Evolutionary conservation across 2,329 filamentous ascomycete genomes (phyloP).

Genomic region (Pyricularia sp.): DNA sequence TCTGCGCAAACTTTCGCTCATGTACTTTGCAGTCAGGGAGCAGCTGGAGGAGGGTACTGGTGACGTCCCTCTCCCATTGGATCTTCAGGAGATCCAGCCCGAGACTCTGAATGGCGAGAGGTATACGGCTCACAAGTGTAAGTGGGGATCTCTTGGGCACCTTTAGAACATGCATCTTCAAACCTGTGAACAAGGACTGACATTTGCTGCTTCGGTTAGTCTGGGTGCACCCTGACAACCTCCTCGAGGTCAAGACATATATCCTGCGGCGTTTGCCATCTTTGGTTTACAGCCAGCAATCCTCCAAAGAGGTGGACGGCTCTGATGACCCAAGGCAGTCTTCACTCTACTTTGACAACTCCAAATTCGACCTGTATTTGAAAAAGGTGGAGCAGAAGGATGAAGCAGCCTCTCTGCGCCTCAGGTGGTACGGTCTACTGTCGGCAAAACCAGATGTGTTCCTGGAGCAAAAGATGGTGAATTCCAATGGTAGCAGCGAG

Average conservation of each 20-base stretch:
- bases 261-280: constrained; percentile 84
- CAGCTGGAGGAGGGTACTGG: constrained; percentile 44
- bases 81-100: constrained; percentile 34
- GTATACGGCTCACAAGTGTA: constrained; percentile 81
- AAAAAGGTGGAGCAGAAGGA: constrained; percentile 67
- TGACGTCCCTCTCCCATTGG: constrained; percentile 24
- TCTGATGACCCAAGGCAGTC: constrained; percentile 82
- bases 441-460: constrained; percentile 65
- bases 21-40: constrained; percentile 91
- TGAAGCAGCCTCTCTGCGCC: constrained; percentile 68
- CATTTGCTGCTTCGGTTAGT: constrained; percentile 21
- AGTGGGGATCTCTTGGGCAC: constrained; percentile 15
- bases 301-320: constrained; percentile 68
- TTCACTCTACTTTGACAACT: constrained; percentile 89
- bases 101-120: constrained; percentile 53
- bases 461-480: constrained; percentile 80
- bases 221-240: constrained; percentile 92
- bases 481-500: constrained; percentile 61
- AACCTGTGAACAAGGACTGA: not conserved
- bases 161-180: no score
- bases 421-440: constrained; percentile 87
- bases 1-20: constrained; percentile 79
- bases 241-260: constrained; percentile 92
- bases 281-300: constrained; percentile 82
- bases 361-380: constrained; percentile 72